phyloP scores from a whole-genome alignment of 2,329 filamentous ascomycete genomes.

The Botrytis fabae region DNA sequence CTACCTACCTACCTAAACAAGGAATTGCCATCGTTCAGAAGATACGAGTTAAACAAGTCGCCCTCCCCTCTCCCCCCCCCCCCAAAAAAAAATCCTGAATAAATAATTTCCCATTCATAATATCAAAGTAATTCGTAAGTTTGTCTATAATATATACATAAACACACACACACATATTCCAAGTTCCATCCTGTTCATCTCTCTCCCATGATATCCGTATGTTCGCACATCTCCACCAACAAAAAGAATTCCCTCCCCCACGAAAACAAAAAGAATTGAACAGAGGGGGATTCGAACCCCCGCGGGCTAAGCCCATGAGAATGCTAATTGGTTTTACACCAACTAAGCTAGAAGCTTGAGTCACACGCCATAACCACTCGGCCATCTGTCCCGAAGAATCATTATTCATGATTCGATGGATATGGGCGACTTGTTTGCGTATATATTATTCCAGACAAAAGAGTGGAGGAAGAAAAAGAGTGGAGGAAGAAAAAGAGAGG shows the following conservation, averaged over 20 bases:
- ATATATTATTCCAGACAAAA: accelerated
- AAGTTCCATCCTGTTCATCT: background rate
- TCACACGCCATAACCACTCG: slow-evolving; percentile 25
- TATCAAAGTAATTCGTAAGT: accelerated
- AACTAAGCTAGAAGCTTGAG: slow-evolving; percentile 21
- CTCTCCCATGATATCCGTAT: no score
- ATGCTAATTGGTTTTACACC: background rate
- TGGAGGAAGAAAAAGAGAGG: background rate
- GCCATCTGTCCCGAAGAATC: background rate
- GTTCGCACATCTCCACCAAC: background rate
- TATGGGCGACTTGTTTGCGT: accelerated
- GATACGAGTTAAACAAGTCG: background rate
- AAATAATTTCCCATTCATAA: background rate
- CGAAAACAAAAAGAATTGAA: slow-evolving; percentile 2
- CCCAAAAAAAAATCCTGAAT: no score
- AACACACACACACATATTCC: no score
- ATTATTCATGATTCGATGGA: background rate
- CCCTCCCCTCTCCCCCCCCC: no score
- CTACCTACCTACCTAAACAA: no score
- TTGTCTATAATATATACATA: background rate
- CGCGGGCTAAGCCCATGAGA: slow-evolving; percentile 23
- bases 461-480: background rate
- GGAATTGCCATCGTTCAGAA: background rate
- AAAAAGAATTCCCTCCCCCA: background rate
- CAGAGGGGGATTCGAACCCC: slow-evolving; percentile 26